Evolutionary conservation across 805 yeast genomes (phyloP).

Genomic region (Soucietia sequanensis): DNA sequence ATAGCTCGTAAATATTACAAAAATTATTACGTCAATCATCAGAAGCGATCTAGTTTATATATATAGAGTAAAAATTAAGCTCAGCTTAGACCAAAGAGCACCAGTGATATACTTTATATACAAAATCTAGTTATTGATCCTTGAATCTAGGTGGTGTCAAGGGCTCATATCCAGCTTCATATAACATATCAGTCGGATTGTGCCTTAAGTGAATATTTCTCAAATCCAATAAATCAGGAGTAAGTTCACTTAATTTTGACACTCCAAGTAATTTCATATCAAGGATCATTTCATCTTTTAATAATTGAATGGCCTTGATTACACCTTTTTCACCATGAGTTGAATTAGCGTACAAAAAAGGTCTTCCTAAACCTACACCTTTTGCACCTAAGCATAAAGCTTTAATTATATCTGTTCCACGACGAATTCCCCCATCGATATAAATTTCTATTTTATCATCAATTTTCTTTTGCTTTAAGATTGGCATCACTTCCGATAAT

Average conservation of each 20-base stretch:
- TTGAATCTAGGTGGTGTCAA: conserved; percentile 5
- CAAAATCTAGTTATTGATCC: too few relatives aligned
- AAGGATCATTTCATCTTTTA: conserved; percentile 71
- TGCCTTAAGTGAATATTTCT: neutral
- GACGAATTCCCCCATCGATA: conserved; percentile 67
- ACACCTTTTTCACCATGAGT: conserved; percentile 68
- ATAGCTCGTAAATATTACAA: too few relatives aligned
- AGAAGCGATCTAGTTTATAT: too few relatives aligned
- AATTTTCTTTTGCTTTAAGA: conserved; percentile 44
- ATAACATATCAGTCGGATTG: conserved; percentile 7
- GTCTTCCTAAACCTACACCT: conserved; percentile 70
- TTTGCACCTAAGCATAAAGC: conserved; percentile 70
- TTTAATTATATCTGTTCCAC: conserved; percentile 66
- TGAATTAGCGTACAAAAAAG: conserved; percentile 62
- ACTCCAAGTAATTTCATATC: conserved; percentile 81
- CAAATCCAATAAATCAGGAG: conserved; percentile 35
- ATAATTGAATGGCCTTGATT: conserved; percentile 53
- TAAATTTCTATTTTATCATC: conserved; percentile 52
- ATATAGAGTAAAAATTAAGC: too few relatives aligned
- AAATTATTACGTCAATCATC: too few relatives aligned
- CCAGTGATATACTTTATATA: too few relatives aligned
- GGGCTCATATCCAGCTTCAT: conserved; percentile 12
- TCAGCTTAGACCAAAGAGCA: too few relatives aligned
- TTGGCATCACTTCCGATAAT: conserved; percentile 65
- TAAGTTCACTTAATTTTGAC: conserved; percentile 50